phyloP scores from a whole-genome alignment of 1,139 yeast species.

The Kluyveromyces sp. region DNA sequence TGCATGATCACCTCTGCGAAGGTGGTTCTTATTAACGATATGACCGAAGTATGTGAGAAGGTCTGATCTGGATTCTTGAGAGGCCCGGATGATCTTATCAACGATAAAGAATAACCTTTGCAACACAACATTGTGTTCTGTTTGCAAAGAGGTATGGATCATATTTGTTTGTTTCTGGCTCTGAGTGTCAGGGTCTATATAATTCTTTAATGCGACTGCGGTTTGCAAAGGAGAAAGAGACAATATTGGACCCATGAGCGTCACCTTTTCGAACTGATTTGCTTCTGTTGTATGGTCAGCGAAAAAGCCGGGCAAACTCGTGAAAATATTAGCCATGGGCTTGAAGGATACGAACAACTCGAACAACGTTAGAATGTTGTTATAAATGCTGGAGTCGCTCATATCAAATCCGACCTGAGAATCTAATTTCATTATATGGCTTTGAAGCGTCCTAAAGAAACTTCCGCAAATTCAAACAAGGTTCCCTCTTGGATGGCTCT shows the following conservation, averaged over 20 bases:
- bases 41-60: slow-evolving; percentile 63
- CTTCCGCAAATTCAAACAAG: slow-evolving; percentile 52
- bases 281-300: slow-evolving; percentile 33
- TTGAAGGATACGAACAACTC: slow-evolving; percentile 57
- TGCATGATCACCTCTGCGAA: slow-evolving; percentile 82
- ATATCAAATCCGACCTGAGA: slow-evolving; percentile 29
- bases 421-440: slow-evolving; percentile 14
- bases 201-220: slow-evolving; percentile 41
- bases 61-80: slow-evolving; percentile 52
- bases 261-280: slow-evolving; percentile 47
- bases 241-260: slow-evolving; percentile 72
- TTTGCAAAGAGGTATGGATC: slow-evolving; percentile 48
- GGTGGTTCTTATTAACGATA: slow-evolving; percentile 71
- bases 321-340: slow-evolving; percentile 52
- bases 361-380: slow-evolving; percentile 44
- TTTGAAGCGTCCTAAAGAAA: slow-evolving; percentile 43
- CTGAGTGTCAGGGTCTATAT: slow-evolving; percentile 36
- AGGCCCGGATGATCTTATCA: slow-evolving; percentile 73
- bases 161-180: slow-evolving; percentile 35
- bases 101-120: slow-evolving; percentile 60
- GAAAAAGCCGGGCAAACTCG: slow-evolving; percentile 49
- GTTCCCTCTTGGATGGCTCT: slow-evolving; percentile 62
- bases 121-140: slow-evolving; percentile 49
- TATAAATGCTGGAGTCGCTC: slow-evolving; percentile 43
- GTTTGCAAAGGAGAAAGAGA: slow-evolving; percentile 65